Base-by-base conservation (phyloP, 352 stramenopile species). In the Pythium sp. region DNA sequence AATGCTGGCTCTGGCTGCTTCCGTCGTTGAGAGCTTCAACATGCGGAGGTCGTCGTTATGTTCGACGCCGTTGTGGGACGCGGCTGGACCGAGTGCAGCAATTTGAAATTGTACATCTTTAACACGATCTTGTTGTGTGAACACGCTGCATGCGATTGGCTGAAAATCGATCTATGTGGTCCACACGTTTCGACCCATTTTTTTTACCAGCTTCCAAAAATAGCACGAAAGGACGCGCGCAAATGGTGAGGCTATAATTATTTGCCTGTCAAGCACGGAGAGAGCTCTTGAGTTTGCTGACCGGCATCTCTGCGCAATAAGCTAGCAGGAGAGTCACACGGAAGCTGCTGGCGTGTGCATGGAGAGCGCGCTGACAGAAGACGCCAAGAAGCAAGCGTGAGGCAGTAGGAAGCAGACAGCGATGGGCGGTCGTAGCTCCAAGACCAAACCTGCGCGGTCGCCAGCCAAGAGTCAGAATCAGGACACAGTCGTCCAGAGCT, bases 351-450 rank as follows among this genome's bases (percentile, higher is more conserved):
- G 15, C 0, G 54, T 1, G 38, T 64, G 65, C 22, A 66, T 70
- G 65, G 12, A 60, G 64, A 60, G 56, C 7, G 46, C 30, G 56
- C 26, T 58, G 12, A 15, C 7, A 3, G 9, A 12, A 14, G 22
- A 15, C 11, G 53, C 43, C 28, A 30, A 66, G 14, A 61, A 43
- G n/a, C 38, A 59, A 65, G 46, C 28, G 55, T 55, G 54, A 69
- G 43, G 28, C 43, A 22, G 36, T 43, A 69, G 43, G 28, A 47
- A 47, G 38, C 15, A 47, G 38, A 46, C 12, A 38, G 32, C 53
- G 65, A 90, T 91, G 83, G 81, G 83, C 53, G 76, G 66, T 12
- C 77, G 64, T 67, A 79, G 69, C 75, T 92, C 80, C 73, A 92
- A 91, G 75, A 80, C 74, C 51, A 74, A 72, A 65, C 78, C 74